These are phyloP conservation scores for Scedosporium minutisporum DNA, from an alignment of 2,329 filamentous ascomycete species.

Conservation along the genomic window DNA sequence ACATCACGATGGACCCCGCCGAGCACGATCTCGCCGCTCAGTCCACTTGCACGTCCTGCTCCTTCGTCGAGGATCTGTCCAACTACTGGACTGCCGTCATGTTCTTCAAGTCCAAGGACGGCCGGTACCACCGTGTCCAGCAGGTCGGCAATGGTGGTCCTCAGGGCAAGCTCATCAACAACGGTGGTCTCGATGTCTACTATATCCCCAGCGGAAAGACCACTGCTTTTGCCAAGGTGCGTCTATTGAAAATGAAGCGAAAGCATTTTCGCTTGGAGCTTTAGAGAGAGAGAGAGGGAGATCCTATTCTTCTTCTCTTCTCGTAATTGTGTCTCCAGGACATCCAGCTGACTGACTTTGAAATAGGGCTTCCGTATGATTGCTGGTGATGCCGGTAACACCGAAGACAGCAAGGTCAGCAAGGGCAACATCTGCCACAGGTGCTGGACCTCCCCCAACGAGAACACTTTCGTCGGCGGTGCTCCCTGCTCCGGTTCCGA, in stretches of 20 bases:
- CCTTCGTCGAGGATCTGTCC: slow-evolving; percentile 22
- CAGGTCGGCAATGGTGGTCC: slow-evolving; percentile 30
- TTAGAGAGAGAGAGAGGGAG: background rate
- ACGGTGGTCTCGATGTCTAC: slow-evolving; percentile 33
- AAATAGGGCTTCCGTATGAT: slow-evolving; percentile 36
- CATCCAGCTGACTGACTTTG: too few relatives aligned
- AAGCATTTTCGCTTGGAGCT: background rate
- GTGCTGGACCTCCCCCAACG: slow-evolving; percentile 35
- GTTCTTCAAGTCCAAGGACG: slow-evolving; percentile 22
- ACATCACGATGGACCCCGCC: slow-evolving; percentile 29
- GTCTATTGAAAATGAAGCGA: slow-evolving; percentile 9
- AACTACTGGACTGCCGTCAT: slow-evolving; percentile 26
- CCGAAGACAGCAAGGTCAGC: slow-evolving; percentile 26
- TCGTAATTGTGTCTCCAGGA: too few relatives aligned
- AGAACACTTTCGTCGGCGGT: slow-evolving; percentile 36
- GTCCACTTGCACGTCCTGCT: slow-evolving; percentile 29
- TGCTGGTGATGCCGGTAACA: slow-evolving; percentile 32
- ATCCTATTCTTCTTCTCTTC: background rate
- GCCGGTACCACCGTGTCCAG: slow-evolving; percentile 22
- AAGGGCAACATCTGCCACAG: slow-evolving; percentile 34
- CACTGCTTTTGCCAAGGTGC: slow-evolving; percentile 30
- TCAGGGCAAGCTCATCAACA: slow-evolving; percentile 32
- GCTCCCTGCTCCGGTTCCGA: slow-evolving; percentile 39
- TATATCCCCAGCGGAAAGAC: slow-evolving; percentile 30
- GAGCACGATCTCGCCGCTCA: slow-evolving; percentile 13